Evolutionary conservation across 495 filamentous ascomycete species (phyloP).

Genomic region (Apodospora peruviana): DNA sequence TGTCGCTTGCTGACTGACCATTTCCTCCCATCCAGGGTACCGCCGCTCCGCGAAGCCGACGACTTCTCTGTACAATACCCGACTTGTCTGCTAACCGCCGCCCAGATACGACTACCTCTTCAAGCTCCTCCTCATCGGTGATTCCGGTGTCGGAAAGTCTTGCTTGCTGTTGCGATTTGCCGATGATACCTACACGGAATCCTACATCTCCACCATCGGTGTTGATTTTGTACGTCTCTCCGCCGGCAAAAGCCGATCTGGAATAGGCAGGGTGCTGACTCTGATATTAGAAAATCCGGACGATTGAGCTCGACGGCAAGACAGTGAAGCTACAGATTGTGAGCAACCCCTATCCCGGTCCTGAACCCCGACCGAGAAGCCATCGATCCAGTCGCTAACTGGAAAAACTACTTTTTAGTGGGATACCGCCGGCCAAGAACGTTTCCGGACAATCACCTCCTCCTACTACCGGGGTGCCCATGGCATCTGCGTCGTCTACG

Average conservation of each 20-base stretch:
- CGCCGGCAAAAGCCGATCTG: background rate
- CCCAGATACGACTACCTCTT: constrained; percentile 99
- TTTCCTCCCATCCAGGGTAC: constrained; percentile 21
- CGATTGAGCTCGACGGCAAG: constrained; percentile 98
- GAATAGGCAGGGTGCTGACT: constrained; percentile 20
- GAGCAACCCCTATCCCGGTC: constrained; percentile 30
- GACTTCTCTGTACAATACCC: background rate
- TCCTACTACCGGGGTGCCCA: constrained; percentile 98
- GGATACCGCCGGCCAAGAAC: constrained; percentile 98
- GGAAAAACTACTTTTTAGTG: constrained; percentile 66
- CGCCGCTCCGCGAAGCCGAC: constrained; percentile 9
- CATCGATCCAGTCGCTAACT: too few species aligned
- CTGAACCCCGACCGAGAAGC: too few species aligned
- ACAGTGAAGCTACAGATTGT: constrained; percentile 99
- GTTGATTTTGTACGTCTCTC: constrained; percentile 83
- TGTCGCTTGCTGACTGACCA: constrained; percentile 6
- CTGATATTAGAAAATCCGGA: constrained; percentile 95
- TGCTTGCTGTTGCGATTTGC: constrained; percentile 96
- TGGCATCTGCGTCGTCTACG: constrained; percentile 99
- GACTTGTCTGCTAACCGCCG: constrained; percentile 4
- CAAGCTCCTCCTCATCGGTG: constrained; percentile 99
- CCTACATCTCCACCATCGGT: constrained; percentile 98
- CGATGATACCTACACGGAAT: constrained; percentile 99
- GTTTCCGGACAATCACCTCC: constrained; percentile 98
- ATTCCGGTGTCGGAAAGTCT: constrained; percentile 99